phyloP scores from a whole-genome alignment of 1,139 yeast species.

The Nakaseomyces nivariensis region DNA sequence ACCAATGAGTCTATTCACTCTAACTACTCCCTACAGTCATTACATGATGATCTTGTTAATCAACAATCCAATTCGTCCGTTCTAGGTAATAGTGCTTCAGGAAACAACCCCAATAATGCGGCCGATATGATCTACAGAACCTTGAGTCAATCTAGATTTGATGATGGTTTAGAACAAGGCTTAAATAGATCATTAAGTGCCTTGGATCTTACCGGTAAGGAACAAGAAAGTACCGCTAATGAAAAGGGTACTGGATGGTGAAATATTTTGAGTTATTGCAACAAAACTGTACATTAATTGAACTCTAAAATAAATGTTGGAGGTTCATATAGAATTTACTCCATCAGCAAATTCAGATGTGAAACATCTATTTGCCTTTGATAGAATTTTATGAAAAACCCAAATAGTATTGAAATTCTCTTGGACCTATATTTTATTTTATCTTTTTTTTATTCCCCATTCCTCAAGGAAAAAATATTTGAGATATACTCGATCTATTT shows the following conservation, averaged over 20 bases:
- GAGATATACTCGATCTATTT: not conserved
- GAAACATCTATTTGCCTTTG: no score
- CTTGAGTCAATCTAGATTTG: conserved; percentile 12
- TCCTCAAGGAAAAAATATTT: no score
- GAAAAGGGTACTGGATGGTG: conserved; percentile 4
- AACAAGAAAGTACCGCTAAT: conserved; percentile 10
- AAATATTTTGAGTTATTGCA: not conserved
- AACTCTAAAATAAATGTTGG: no score
- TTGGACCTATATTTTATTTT: no score
- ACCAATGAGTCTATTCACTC: conserved; percentile 30
- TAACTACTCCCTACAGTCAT: conserved; percentile 26
- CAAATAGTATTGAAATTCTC: no score
- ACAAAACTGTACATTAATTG: no score
- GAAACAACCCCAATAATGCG: conserved; percentile 9
- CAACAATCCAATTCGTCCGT: conserved; percentile 1
- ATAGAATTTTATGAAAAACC: no score
- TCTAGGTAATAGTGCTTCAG: conserved; percentile 4
- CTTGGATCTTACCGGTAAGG: conserved; percentile 16
- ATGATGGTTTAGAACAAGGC: conserved; percentile 24
- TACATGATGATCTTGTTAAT: conserved; percentile 16
- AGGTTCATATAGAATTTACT: no score
- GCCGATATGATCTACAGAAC: conserved; percentile 14
- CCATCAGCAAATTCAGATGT: no score
- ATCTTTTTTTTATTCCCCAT: no score
- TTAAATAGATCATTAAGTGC: conserved; percentile 28